Conservation (phyloP, 179 eudicot genomes). For the Silene coronaria region DNA sequence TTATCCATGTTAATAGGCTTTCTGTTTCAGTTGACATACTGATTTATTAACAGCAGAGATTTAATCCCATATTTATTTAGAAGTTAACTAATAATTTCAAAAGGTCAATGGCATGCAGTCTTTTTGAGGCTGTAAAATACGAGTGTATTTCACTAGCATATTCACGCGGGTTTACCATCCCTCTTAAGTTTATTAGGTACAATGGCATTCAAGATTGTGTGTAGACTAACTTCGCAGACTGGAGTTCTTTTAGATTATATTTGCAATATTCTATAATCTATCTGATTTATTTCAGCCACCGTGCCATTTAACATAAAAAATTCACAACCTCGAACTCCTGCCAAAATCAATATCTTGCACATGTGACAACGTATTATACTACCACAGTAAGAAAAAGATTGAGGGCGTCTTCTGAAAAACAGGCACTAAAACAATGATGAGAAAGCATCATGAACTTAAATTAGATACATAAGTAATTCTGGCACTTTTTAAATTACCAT, state of each 20-base stretch:
- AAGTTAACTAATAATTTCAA: neutral
- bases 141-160: slow-evolving; percentile 1
- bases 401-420: neutral
- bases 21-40: neutral
- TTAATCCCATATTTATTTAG: neutral
- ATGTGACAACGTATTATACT: neutral
- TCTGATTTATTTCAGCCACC: neutral
- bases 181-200: neutral
- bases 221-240: neutral
- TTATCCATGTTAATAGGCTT: neutral
- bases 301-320: neutral
- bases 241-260: neutral
- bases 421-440: neutral
- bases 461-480: neutral
- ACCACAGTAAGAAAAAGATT: slow-evolving; percentile 4
- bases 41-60: neutral
- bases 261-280: neutral
- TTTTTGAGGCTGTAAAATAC: neutral
- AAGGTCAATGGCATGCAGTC: neutral
- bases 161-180: neutral
- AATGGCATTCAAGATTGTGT: neutral
- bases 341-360: neutral
- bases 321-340: neutral
- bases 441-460: neutral
- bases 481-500: neutral